phyloP scores from a whole-genome alignment of 2,329 filamentous ascomycete genomes.

The Stagonosporopsis vannaccii region DNA sequence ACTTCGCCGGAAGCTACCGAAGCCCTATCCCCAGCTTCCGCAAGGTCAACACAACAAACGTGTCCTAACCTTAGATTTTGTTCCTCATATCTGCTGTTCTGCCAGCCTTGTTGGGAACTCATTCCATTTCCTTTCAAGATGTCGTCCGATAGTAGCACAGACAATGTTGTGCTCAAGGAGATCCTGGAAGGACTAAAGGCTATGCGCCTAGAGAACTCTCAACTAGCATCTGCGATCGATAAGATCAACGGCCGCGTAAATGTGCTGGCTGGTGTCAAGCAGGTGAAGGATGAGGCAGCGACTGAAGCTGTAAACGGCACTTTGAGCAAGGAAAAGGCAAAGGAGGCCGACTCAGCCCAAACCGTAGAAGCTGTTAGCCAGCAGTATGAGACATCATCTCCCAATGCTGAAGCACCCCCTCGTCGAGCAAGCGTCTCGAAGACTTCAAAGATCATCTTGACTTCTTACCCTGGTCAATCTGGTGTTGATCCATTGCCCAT shows the following conservation, averaged over 20 bases:
- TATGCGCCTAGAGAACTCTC: slow-evolving; percentile 64
- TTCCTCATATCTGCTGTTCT: not conserved
- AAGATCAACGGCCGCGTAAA: slow-evolving; percentile 69
- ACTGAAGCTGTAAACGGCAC: slow-evolving; percentile 32
- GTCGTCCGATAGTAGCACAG: slow-evolving; percentile 40
- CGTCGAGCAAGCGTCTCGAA: slow-evolving; percentile 54
- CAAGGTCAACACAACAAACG: slow-evolving; percentile 5
- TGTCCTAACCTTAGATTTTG: slow-evolving; percentile 2
- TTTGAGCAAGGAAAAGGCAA: slow-evolving; percentile 35
- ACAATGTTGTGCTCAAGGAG: slow-evolving; percentile 58
- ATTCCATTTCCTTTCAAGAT: slow-evolving; percentile 26
- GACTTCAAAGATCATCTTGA: slow-evolving; percentile 71
- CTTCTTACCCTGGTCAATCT: slow-evolving; percentile 91
- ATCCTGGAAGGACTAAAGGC: slow-evolving; percentile 63
- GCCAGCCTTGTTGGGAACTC: slow-evolving; percentile 7
- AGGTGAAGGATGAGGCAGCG: slow-evolving; percentile 60
- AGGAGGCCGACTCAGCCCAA: slow-evolving; percentile 44
- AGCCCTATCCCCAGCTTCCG: slow-evolving; percentile 12
- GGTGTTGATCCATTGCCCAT: slow-evolving; percentile 91
- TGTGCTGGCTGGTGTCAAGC: slow-evolving; percentile 65
- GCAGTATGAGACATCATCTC: slow-evolving; percentile 49
- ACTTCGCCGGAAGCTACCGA: slow-evolving; percentile 19
- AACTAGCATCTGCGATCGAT: slow-evolving; percentile 64
- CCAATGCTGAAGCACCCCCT: slow-evolving; percentile 41
- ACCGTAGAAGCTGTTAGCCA: slow-evolving; percentile 50